phyloP scores from a whole-genome alignment of 1,139 yeast species.

The Yamadazyma blattariae region DNA sequence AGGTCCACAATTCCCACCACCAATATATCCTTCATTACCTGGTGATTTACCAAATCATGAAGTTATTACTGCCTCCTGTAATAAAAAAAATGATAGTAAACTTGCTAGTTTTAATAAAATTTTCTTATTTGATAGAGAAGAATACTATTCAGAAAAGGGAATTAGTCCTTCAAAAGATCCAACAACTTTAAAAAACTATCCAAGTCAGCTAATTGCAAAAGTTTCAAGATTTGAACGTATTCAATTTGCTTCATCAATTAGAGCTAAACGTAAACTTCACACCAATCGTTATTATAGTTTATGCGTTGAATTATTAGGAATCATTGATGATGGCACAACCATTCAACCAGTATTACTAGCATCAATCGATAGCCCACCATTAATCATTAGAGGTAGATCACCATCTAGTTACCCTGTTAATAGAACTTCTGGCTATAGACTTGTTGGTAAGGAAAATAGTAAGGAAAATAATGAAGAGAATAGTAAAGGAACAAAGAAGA shows the following conservation, averaged over 20 bases:
- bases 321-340: constrained; percentile 38
- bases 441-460: constrained; percentile 5
- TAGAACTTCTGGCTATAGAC: constrained; percentile 38
- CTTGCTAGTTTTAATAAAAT: constrained; percentile 23
- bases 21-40: constrained; percentile 57
- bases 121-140: constrained; percentile 43
- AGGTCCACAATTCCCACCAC: constrained; percentile 67
- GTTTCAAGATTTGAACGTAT: constrained; percentile 69
- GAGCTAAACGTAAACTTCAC: constrained; percentile 47
- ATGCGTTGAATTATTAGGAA: constrained; percentile 54
- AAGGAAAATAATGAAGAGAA: no score
- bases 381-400: constrained; percentile 65
- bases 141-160: constrained; percentile 30
- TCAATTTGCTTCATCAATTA: constrained; percentile 62
- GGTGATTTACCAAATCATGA: constrained; percentile 59
- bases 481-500: no score
- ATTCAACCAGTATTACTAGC: constrained; percentile 40
- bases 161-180: constrained; percentile 30
- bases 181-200: constrained; percentile 42
- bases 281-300: constrained; percentile 50
- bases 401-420: constrained; percentile 59
- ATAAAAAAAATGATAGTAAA: constrained; percentile 42
- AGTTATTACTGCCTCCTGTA: constrained; percentile 56
- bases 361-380: constrained; percentile 56
- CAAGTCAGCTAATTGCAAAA: constrained; percentile 48